A percentile compares a stretch with the other conserved stretches of the same genome.
Conservation (phyloP, 2,329 filamentous ascomycete genomes). For the Xylaria sp. region DNA sequence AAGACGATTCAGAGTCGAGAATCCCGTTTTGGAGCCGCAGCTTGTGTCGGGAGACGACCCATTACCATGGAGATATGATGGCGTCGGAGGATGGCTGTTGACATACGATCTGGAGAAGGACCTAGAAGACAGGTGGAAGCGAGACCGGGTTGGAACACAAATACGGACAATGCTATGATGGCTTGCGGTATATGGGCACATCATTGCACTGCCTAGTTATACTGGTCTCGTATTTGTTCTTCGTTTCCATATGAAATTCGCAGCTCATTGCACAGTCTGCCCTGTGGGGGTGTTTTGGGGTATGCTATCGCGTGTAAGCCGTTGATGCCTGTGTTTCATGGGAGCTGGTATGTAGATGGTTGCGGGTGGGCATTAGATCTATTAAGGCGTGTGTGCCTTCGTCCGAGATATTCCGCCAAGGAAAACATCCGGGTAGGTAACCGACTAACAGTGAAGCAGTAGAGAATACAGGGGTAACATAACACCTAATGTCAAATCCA, state of each 20-base stretch:
- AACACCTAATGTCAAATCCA: neutral
- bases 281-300: no score
- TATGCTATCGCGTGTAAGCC: neutral
- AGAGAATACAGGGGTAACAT: neutral
- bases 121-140: slow-evolving; percentile 40
- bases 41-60: slow-evolving; percentile 44
- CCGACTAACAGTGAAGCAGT: neutral
- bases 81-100: slow-evolving; percentile 44
- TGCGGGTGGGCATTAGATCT: neutral
- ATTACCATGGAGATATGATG: slow-evolving; percentile 45
- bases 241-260: no score
- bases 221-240: neutral
- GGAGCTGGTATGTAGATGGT: no score
- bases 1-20: slow-evolving; percentile 10
- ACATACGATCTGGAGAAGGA: slow-evolving; percentile 45
- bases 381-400: neutral
- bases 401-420: neutral
- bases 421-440: neutral
- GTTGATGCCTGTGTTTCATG: neutral
- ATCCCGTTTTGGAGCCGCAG: slow-evolving; percentile 9
- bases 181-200: neutral
- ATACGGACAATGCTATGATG: slow-evolving; percentile 26
- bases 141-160: neutral
- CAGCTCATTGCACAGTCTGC: no score
- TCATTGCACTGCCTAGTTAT: neutral